phyloP scores from a whole-genome alignment of 306 rosid genomes.

The Cicer pinnatifidum region DNA sequence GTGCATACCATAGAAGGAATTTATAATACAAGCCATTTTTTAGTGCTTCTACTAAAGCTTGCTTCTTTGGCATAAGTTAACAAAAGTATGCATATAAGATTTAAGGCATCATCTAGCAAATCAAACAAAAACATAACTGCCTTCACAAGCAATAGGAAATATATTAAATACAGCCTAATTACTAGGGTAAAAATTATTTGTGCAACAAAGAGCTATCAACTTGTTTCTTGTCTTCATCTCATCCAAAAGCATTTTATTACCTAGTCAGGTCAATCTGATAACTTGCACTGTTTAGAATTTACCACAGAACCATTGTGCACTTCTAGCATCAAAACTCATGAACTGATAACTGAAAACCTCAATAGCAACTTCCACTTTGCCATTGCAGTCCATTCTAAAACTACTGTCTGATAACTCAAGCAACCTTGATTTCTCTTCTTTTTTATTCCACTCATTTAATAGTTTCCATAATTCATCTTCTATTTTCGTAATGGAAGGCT shows the following conservation, averaged over 20 bases:
- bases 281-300: neutral
- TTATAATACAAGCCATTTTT: neutral
- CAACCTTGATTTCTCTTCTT: slow-evolving; percentile 1
- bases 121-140: slow-evolving; percentile 1
- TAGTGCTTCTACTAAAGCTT: slow-evolving; percentile 13
- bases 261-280: neutral
- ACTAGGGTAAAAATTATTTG: slow-evolving; percentile 23
- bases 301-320: neutral
- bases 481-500: neutral
- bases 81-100: slow-evolving; percentile 1
- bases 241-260: slow-evolving; percentile 9
- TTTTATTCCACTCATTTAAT: slow-evolving; percentile 5
- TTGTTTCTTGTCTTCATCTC: slow-evolving; percentile 14
- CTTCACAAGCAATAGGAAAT: slow-evolving; percentile 2
- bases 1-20: neutral
- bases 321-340: neutral
- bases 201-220: slow-evolving; percentile 17
- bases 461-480: slow-evolving; percentile 21
- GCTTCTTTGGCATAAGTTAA: slow-evolving; percentile 17
- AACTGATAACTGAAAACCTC: neutral
- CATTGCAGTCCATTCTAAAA: slow-evolving; percentile 15
- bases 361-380: slow-evolving; percentile 5
- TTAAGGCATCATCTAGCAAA: slow-evolving; percentile 7
- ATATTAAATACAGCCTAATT: slow-evolving; percentile 17
- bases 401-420: slow-evolving; percentile 15